phyloP scores from a whole-genome alignment of 148 eudicot species.

The Talinum fruticosum region DNA sequence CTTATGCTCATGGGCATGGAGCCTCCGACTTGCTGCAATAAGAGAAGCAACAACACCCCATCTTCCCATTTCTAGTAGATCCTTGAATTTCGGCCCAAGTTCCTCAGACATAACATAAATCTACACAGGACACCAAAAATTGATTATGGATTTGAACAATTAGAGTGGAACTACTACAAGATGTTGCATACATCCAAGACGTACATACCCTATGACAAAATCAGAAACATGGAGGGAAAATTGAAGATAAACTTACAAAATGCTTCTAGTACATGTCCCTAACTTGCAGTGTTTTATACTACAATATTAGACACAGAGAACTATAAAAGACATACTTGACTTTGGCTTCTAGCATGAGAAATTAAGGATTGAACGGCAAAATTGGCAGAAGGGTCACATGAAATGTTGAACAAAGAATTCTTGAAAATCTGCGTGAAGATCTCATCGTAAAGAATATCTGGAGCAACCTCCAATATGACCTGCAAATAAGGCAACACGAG shows the following conservation, averaged over 20 bases:
- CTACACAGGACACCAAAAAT: slow-evolving; percentile 30
- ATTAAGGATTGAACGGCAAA: slow-evolving; percentile 84
- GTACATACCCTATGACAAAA: background rate
- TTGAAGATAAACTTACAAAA: background rate
- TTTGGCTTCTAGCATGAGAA: slow-evolving; percentile 63
- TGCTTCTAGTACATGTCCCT: background rate
- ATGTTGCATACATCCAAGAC: background rate
- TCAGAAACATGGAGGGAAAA: background rate
- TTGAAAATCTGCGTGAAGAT: slow-evolving; percentile 61
- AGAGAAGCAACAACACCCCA: slow-evolving; percentile 88
- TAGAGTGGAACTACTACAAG: background rate
- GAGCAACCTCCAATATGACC: slow-evolving; percentile 90
- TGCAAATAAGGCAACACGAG: slow-evolving; percentile 35
- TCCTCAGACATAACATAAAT: slow-evolving; percentile 70
- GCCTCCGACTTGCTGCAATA: slow-evolving; percentile 75
- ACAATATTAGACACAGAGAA: background rate
- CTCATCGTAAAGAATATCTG: slow-evolving; percentile 61
- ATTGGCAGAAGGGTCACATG: slow-evolving; percentile 70
- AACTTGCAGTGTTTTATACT: background rate
- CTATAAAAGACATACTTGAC: slow-evolving; percentile 56
- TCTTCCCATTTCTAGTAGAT: slow-evolving; percentile 65
- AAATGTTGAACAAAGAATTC: slow-evolving; percentile 55
- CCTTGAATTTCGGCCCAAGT: slow-evolving; percentile 65
- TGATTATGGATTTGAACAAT: background rate
- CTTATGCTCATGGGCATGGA: slow-evolving; percentile 64